A percentile compares a stretch with the other conserved stretches of the same genome.
Conservation (phyloP, 2,329 filamentous ascomycete species). For the Fusarium sp. region DNA sequence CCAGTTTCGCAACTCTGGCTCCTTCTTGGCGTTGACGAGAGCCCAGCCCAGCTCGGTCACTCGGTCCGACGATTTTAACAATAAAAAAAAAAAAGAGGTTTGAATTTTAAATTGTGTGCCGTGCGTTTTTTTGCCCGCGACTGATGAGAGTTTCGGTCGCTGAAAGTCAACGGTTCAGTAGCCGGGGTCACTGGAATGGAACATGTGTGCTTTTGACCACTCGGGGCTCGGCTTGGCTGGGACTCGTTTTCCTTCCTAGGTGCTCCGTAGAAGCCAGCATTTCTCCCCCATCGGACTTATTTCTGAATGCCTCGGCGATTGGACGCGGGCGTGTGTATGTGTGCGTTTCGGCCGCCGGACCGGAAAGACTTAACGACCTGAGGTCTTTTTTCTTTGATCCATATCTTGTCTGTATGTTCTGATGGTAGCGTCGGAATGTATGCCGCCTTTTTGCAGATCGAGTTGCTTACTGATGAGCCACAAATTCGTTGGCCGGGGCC, state of each 20-base stretch:
- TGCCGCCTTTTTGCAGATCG: conserved; percentile 1
- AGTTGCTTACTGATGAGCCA: not conserved
- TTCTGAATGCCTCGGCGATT: conserved; percentile 2
- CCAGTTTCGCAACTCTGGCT: conserved; percentile 25
- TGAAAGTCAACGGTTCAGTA: conserved; percentile 27
- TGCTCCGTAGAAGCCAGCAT: not conserved
- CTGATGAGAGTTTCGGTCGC: conserved; percentile 26
- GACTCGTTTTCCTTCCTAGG: conserved; percentile 12
- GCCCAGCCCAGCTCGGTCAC: conserved; percentile 22
- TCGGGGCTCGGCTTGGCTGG: conserved; percentile 12
- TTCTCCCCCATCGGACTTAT: not conserved
- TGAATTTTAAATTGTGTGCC: not conserved
- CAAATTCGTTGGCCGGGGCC: not conserved
- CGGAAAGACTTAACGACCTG: not conserved
- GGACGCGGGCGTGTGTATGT: not conserved
- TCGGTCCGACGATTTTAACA: conserved; percentile 3
- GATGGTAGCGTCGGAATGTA: not conserved
- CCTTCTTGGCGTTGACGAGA: conserved; percentile 28
- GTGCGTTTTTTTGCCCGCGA: not conserved
- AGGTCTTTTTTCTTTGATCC: not conserved
- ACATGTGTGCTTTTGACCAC: not conserved
- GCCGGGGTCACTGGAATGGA: conserved; percentile 36
- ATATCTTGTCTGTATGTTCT: not conserved
- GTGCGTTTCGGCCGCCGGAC: not conserved
- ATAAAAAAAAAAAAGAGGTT: not conserved